Base-by-base conservation (phyloP, 441 rosid species). In the Pelargonium cotyledonis region DNA sequence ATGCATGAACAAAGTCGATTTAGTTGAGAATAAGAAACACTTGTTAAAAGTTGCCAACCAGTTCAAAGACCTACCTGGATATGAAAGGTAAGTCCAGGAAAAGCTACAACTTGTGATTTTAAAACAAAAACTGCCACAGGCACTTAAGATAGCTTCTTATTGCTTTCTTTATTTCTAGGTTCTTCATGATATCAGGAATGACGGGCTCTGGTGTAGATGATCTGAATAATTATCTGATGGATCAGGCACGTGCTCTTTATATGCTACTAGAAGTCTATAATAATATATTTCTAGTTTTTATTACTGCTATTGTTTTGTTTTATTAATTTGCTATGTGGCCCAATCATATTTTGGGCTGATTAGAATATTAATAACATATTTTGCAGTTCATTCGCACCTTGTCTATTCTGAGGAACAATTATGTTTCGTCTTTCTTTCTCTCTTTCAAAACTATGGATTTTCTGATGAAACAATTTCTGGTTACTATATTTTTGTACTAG, bases 1-100 rank as follows among this genome's bases (percentile, higher is more conserved):
- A 71, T 91, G 97, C 77, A 84, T 94, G 91, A 94, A 94, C 73
- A 94, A 94, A 82, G 83, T 91, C 76, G 99, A 91, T 79, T 79
- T 94, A 65, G 88, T 94, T 55, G 86, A 80, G 73, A 94, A 85
- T 41, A 94, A 89, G 82, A 91, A 91, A 74, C 94, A 91, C 64
- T 82, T 94, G 8, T 74, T 89, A 73, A 83, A 81, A 73, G 97
- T 88, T 77, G 82, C 82, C 66, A 82, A 89, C 76, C 89, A 88
- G 77, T 89, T 91, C 71, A 88, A 87, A 82, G 80, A 87, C 71
- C 95, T 91, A 73, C 87, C 92, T 31, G 96, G 87, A 16, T 94
- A 84, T 80, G 94, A 91, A 68, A 91, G 92, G 98, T 93, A 76
- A 67, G 79, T 69, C 46, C 3, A 35, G 29, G 26, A 26, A 41